phyloP scores from a whole-genome alignment of 2,329 filamentous ascomycete genomes.

The Aureobasidium sp. region DNA sequence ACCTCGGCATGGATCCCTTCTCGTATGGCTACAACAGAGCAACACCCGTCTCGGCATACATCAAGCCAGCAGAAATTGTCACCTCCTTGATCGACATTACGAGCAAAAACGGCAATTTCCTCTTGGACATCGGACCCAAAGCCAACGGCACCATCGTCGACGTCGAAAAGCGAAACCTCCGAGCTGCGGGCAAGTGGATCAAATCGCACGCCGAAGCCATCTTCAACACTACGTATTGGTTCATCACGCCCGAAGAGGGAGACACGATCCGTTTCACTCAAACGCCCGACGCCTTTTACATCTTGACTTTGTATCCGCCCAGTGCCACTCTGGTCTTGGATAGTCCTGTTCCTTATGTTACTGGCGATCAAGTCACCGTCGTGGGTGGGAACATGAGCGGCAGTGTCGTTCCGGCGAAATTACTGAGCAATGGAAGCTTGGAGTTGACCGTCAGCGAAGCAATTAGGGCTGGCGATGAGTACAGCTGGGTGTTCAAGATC shows the following conservation, averaged over 20 bases:
- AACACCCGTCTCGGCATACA: constrained; percentile 44
- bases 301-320: constrained; percentile 41
- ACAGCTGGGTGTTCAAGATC: constrained; percentile 41
- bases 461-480: constrained; percentile 32
- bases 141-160: constrained; percentile 49
- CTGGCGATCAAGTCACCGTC: constrained; percentile 42
- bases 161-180: constrained; percentile 42
- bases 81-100: constrained; percentile 47
- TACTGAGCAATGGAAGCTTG: constrained; percentile 28
- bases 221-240: constrained; percentile 53
- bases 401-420: constrained; percentile 24
- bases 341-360: constrained; percentile 41
- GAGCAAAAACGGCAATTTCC: constrained; percentile 50
- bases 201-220: constrained; percentile 48
- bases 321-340: constrained; percentile 35
- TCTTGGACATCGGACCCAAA: constrained; percentile 51
- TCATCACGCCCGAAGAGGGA: constrained; percentile 40
- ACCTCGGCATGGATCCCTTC: constrained; percentile 54
- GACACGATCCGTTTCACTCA: constrained; percentile 46
- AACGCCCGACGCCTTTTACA: constrained; percentile 48
- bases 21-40: constrained; percentile 54
- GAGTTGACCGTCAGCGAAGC: constrained; percentile 30
- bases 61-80: constrained; percentile 46
- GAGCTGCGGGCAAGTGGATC: constrained; percentile 50
- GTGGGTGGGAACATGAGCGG: constrained; percentile 33